A percentile compares a stretch with the other conserved stretches of the same genome.
These are phyloP conservation scores for Dictyostelium intermedium DNA, from an alignment of 78 protist species.

Conservation along the genomic window DNA sequence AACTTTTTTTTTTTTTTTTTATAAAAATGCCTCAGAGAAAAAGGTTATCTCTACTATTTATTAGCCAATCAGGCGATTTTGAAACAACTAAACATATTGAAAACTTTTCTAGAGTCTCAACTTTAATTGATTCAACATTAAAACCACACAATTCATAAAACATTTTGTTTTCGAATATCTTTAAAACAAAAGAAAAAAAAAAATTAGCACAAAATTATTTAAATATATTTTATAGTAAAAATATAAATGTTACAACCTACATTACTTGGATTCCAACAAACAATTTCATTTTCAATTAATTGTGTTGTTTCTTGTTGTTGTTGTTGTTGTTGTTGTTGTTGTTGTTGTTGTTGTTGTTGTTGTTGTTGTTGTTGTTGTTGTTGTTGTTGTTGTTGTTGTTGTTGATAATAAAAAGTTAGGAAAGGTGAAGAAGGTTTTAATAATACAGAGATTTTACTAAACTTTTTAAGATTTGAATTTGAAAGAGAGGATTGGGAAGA, in stretches of 20 bases:
- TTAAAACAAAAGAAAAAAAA: not conserved
- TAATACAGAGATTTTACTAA: not conserved
- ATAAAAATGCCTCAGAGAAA: not conserved
- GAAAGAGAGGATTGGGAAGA: not conserved
- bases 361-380: not conserved
- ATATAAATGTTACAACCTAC: not conserved
- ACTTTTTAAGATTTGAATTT: not conserved
- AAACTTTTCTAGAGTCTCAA: not conserved
- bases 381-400: not conserved
- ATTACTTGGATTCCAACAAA: not conserved
- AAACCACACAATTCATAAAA: slow-evolving; percentile 9
- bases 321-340: not conserved
- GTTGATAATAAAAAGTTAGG: slow-evolving; percentile 7
- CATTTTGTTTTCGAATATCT: not conserved
- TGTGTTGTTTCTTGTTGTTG: not conserved
- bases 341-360: not conserved
- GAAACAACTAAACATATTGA: not conserved
- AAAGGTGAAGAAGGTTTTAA: not conserved
- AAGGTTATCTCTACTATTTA: not conserved
- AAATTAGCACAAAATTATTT: not conserved
- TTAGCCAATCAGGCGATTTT: not conserved
- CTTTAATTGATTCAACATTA: not conserved
- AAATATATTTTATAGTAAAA: not conserved
- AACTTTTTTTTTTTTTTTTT: not conserved
- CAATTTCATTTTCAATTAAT: not conserved